phyloP scores from a whole-genome alignment of 495 filamentous ascomycete genomes.

The Annulohypoxylon stygium region DNA sequence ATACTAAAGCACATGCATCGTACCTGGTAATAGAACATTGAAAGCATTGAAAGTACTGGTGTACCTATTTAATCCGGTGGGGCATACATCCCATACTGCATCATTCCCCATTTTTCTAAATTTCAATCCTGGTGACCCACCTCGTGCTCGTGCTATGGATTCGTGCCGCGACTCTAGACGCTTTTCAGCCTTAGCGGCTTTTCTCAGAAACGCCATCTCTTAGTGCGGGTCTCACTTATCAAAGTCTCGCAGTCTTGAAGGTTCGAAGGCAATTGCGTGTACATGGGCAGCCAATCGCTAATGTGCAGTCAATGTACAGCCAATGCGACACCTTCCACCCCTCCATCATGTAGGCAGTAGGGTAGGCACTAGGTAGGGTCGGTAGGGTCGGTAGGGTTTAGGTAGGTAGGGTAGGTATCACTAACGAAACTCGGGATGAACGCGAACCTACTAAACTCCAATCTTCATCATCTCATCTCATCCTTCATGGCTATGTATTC shows the following conservation, averaged over 20 bases:
- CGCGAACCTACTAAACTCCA: constrained; percentile 1
- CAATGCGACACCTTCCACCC: constrained; percentile 8
- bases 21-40: background rate
- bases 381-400: too few relatives aligned
- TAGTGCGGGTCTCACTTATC: constrained; percentile 16
- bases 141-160: constrained; percentile 17
- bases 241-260: background rate
- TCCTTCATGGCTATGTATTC: background rate
- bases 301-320: background rate
- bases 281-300: background rate
- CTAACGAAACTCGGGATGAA: constrained; percentile 3
- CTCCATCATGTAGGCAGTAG: background rate
- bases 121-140: constrained; percentile 20
- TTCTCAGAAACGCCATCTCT: constrained; percentile 28
- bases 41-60: background rate
- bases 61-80: constrained; percentile 23
- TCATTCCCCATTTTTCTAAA: constrained; percentile 10
- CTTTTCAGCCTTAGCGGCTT: constrained; percentile 50
- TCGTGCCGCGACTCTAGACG: constrained; percentile 39
- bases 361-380: too few relatives aligned
- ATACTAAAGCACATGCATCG: background rate
- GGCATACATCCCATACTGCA: background rate
- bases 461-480: constrained; percentile 14
- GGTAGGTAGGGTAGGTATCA: background rate
- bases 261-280: constrained; percentile 27